These are phyloP conservation scores for Coemansia sp. DNA, from an alignment of 192 early-diverging fungal genomes.

Conservation along the genomic window DNA sequence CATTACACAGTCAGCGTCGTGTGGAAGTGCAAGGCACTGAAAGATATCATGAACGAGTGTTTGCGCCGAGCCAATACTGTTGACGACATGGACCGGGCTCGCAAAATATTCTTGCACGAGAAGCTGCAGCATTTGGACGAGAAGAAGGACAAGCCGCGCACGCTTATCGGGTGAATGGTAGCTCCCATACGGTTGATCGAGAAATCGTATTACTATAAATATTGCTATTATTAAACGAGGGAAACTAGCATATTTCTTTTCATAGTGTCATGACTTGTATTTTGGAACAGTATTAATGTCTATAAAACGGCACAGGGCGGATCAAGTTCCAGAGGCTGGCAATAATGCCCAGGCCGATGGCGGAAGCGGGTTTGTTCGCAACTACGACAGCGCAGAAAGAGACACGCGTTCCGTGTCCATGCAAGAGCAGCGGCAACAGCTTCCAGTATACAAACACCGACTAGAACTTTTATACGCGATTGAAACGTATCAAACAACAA, in stretches of 20 bases:
- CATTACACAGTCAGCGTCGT: constrained; percentile 48
- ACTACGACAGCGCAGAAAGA: constrained; percentile 12
- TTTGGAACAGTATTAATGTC: background rate
- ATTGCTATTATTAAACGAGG: background rate
- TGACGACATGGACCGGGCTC: constrained; percentile 51
- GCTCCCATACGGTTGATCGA: background rate
- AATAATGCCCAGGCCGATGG: background rate
- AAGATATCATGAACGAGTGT: constrained; percentile 54
- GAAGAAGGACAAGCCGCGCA: constrained; percentile 46
- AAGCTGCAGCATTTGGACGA: constrained; percentile 30
- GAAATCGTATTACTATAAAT: background rate
- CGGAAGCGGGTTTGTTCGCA: constrained; percentile 24
- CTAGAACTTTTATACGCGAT: constrained; percentile 82
- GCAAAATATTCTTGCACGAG: constrained; percentile 25
- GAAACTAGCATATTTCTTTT: background rate
- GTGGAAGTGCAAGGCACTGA: constrained; percentile 47
- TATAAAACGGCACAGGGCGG: background rate
- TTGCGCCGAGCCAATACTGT: constrained; percentile 50
- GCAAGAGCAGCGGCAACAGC: constrained; percentile 70
- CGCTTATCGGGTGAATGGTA: constrained; percentile 17
- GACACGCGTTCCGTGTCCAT: constrained; percentile 69
- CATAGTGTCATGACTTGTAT: too few relatives aligned
- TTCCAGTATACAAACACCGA: constrained; percentile 88
- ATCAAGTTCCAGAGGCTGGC: background rate
- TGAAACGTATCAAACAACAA: constrained; percentile 74